Base-by-base conservation (phyloP, 83 land plant species). In the Diphasiastrum complanatum region DNA sequence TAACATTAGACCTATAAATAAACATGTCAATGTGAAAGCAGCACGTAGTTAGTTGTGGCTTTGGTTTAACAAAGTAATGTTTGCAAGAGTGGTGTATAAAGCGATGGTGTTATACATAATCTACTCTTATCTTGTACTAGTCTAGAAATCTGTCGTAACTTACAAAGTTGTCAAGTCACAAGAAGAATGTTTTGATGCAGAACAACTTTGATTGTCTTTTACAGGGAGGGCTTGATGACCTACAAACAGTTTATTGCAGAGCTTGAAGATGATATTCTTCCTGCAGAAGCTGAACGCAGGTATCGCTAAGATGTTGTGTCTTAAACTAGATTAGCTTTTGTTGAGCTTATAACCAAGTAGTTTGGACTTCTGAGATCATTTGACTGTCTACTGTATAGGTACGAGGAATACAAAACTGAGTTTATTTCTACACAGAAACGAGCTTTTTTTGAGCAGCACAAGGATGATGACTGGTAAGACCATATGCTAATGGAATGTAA, bases 201-300 rank as follows among this genome's bases (percentile, higher is more conserved):
- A 14, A 49, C 52, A 10, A 10, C 6, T 8, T 45, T 46, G 11
- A 4, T 51, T 46, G 18, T 5, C 23, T 16, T 63, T 47, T 71
- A 47, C 85, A 95, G 99, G 74, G 97, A 91, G 65, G 99, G 99
- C 5, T 77, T 95, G 72, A 86, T 90, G 97, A 69, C 97, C 14
- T 95, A 95, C 67, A 95, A 95, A 67, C 99, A 90, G 72, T 95
- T 95, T 48, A 90, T 95, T 49, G 80, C 74, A 50, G 97, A 86
- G 75, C 85, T 95, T 32, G 99, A 95, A 70, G 99, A 95, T 86
- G 99, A 95, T 69, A 68, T 95, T 48, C 60, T 79, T 18, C 99
- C 99, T 36, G 73, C 85, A 64, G 99, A 95, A 79, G 99, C 97
- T 50, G 99, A 95, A 65, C 82, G 84, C 27, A 84, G 99, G 99